These are phyloP conservation scores for Camelina sativa DNA, from an alignment of 345 rosid genomes.

Conservation along the genomic window DNA sequence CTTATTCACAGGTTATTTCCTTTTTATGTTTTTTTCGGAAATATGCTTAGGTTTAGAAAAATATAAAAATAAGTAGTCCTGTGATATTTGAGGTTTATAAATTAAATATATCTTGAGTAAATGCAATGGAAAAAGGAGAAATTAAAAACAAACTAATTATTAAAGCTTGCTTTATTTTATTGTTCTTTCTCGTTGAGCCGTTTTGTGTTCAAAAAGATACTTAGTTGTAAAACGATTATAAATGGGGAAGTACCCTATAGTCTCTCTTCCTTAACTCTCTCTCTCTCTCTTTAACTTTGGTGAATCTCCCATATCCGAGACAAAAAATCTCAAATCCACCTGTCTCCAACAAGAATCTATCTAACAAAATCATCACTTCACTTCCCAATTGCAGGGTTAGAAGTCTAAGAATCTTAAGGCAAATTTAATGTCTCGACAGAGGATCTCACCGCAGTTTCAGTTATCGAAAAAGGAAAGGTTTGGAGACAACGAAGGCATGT, in stretches of 20 bases:
- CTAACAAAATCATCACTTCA: neutral
- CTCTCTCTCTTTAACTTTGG: neutral
- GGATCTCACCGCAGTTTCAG: slow-evolving; percentile 42
- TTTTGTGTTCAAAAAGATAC: slow-evolving; percentile 1
- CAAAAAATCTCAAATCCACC: neutral
- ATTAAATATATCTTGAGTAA: no score
- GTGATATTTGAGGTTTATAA: no score
- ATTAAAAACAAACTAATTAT: no score
- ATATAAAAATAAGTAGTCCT: no score
- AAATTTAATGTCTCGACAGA: slow-evolving; percentile 24
- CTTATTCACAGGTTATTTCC: no score
- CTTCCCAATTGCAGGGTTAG: neutral
- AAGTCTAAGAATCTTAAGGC: neutral
- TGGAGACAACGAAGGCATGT: slow-evolving; percentile 33
- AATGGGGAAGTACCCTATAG: slow-evolving; percentile 26
- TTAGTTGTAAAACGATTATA: slow-evolving; percentile 17
- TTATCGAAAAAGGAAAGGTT: slow-evolving; percentile 48
- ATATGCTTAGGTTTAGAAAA: no score
- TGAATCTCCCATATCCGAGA: neutral
- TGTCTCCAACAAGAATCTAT: neutral
- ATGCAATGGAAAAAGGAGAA: no score
- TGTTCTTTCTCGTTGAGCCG: slow-evolving; percentile 7
- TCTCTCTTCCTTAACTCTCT: slow-evolving; percentile 11
- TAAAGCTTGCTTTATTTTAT: neutral
- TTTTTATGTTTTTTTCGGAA: no score